These are phyloP conservation scores for Lunasporangiospora selenospora DNA, from an alignment of 192 early-diverging fungal species.

Conservation along the genomic window DNA sequence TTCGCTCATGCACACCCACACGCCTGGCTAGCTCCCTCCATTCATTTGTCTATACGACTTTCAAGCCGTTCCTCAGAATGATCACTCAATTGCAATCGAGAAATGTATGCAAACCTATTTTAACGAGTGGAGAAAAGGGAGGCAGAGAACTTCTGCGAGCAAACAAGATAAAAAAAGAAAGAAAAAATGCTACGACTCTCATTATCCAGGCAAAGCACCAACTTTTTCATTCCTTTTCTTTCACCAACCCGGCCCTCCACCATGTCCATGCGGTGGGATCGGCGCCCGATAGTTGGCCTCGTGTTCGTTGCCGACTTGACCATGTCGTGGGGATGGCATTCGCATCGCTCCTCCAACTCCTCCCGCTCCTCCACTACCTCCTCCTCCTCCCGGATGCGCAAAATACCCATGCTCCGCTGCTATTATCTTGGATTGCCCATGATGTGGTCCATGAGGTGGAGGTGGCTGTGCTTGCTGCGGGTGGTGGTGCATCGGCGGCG, in stretches of 20 bases:
- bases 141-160: too few relatives aligned
- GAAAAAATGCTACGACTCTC: not conserved
- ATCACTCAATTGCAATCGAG: too few relatives aligned
- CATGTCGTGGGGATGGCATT: constrained; percentile 5
- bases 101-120: too few relatives aligned
- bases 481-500: constrained; percentile 2
- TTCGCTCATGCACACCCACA: too few relatives aligned
- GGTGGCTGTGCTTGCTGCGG: constrained; percentile 18
- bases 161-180: not conserved
- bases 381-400: not conserved
- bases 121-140: too few relatives aligned
- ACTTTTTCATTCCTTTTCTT: not conserved
- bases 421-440: constrained; percentile 18
- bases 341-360: too few relatives aligned
- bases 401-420: constrained; percentile 19
- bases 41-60: too few relatives aligned
- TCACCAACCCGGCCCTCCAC: constrained; percentile 12
- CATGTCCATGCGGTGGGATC: constrained; percentile 7
- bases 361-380: too few relatives aligned
- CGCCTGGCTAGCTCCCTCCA: too few relatives aligned
- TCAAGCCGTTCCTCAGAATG: too few relatives aligned
- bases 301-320: constrained; percentile 32
- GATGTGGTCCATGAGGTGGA: constrained; percentile 14
- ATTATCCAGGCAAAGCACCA: not conserved
- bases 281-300: constrained; percentile 33